Evolutionary conservation across 495 filamentous ascomycete genomes (phyloP).

Genomic region (Haplographium delicatum): DNA sequence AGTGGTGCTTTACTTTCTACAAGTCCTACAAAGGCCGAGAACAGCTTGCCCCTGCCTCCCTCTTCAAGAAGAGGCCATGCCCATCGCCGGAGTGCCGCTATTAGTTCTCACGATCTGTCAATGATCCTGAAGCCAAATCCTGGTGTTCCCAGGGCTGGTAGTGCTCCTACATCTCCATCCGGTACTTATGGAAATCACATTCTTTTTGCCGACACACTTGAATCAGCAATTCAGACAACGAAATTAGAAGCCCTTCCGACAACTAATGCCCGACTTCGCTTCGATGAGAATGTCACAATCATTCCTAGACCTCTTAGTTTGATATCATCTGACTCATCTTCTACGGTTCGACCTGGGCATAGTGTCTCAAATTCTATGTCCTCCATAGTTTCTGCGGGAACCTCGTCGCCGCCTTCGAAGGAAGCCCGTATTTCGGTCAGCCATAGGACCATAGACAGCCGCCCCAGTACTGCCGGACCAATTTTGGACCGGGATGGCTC

Average conservation of each 20-base stretch:
- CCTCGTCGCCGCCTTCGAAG: conserved; percentile 27
- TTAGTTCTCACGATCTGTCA: conserved; percentile 78
- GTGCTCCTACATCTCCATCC: conserved; percentile 65
- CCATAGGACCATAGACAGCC: conserved; percentile 30
- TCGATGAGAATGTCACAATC: conserved; percentile 57
- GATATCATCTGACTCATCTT: conserved; percentile 65
- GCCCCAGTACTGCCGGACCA: conserved; percentile 49
- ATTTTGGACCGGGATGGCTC: conserved; percentile 37
- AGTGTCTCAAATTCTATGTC: conserved; percentile 60
- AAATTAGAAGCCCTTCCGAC: not conserved
- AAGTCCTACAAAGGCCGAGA: conserved; percentile 60
- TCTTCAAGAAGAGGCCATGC: conserved; percentile 64
- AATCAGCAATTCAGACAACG: conserved; percentile 7
- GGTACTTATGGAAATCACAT: conserved; percentile 38
- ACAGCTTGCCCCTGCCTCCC: conserved; percentile 43
- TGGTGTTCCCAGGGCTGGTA: conserved; percentile 44
- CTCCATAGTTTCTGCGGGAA: conserved; percentile 49
- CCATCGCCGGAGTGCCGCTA: conserved; percentile 79
- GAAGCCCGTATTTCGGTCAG: conserved; percentile 34
- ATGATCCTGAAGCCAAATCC: conserved; percentile 55
- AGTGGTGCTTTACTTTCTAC: conserved; percentile 52
- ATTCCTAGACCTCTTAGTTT: conserved; percentile 69
- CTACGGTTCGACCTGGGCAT: conserved; percentile 55
- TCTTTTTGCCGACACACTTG: conserved; percentile 24
- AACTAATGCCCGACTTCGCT: conserved; percentile 45